Base-by-base conservation (phyloP, 441 rosid species). In the Erodium trifolium region DNA sequence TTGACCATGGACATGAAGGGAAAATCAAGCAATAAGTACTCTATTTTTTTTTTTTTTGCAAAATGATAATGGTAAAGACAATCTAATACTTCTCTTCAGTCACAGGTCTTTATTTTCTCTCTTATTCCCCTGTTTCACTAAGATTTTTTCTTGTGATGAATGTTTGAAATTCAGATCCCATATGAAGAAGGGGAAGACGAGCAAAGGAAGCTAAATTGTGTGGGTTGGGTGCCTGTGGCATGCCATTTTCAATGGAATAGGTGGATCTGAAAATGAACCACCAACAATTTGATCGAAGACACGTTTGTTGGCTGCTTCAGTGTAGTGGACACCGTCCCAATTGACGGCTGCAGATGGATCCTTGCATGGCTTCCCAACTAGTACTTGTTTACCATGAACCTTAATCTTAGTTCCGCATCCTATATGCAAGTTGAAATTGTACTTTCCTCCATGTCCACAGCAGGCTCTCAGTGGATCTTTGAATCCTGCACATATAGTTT, bases 361-460 rank as follows among this genome's bases (percentile, higher is more conserved):
- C 10, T 85, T 65, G 7, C 95, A 92, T 0, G 96, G 65, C 67
- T 78, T 79, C 7, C 80, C 95, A 6, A 84, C 64, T 63, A 81
- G 18, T 29, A 86, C 73, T 65, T 82, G 78, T 72, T 79, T 84
- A 1, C 94, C 94, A 5, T 75, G 49, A 49, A 69, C 77, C 41
- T 0, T 73, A 6, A 67, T 68, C 70, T 77, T 83, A 39, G 60
- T 79, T 39, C 98, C 98, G 71, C 98, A 89, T 0, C 89, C 82
- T 29, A 74, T 49, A 12, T 77, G 1, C 35, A 53, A 80, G 75
- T 80, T 87, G 81, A 79, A 91, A 45, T 91, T 91, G 59, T 88
- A 88, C 77, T 79, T 86, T 47, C 98, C 98, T n/a, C 99, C 99
- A 59, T 86, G 82, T 1, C 99, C 97, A 73, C 97, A 93, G 19